Percentiles rank a stretch among this genome's conserved stretches.
phyloP scores from a whole-genome alignment of 192 early-diverging fungal genomes.

The Coemansia erecta region DNA sequence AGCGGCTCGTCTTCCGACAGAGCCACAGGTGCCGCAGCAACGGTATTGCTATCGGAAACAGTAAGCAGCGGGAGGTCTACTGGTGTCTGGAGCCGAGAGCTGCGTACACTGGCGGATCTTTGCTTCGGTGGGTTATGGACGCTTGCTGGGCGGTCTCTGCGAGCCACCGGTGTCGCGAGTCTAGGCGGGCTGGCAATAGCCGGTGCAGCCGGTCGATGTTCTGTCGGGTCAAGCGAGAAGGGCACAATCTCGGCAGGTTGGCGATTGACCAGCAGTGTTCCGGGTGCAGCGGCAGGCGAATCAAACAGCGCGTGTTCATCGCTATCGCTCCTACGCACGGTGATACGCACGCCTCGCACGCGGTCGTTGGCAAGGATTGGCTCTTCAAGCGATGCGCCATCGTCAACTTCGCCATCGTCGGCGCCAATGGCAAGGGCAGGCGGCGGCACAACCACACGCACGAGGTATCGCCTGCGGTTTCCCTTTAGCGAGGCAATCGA shows the following conservation, averaged over 20 bases:
- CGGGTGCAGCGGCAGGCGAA: no score
- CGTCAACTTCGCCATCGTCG: not conserved
- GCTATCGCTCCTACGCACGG: conserved; percentile 16
- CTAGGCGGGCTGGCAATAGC: not conserved
- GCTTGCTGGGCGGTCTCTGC: not conserved
- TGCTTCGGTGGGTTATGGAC: no score
- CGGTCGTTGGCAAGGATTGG: conserved; percentile 1
- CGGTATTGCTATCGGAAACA: no score
- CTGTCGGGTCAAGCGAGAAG: conserved; percentile 29
- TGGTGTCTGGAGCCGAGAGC: no score
- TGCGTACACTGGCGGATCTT: no score
- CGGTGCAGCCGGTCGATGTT: not conserved
- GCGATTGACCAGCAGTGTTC: conserved; percentile 31
- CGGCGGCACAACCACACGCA: conserved; percentile 46
- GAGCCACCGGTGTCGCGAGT: not conserved
- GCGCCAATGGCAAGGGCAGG: not conserved
- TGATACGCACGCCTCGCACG: conserved; percentile 20
- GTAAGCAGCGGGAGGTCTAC: no score
- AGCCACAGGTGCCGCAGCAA: no score
- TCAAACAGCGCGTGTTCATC: not conserved
- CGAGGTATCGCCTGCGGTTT: conserved; percentile 21
- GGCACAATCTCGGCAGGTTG: conserved; percentile 10
- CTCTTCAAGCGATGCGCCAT: not conserved
- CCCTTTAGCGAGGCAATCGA: conserved; percentile 24
- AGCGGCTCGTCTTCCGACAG: not conserved